Evolutionary conservation across 202 grass and related monocot genomes (phyloP), one percentile per base, ranked within the genome.

Genomic region (Brachypodium distachyon): DNA sequence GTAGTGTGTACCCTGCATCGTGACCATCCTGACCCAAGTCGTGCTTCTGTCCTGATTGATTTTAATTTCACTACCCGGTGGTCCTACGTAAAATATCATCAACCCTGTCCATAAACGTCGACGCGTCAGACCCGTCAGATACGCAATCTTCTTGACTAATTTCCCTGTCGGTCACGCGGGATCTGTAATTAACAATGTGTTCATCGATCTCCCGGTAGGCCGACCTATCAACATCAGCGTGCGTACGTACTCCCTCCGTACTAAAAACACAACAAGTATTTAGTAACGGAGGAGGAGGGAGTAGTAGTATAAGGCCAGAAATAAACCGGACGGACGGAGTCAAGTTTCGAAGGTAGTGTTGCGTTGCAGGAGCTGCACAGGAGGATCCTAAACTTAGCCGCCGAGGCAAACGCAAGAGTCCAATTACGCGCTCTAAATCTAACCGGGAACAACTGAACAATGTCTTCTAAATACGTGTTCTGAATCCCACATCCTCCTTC

Each of bases 401-500:
- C 27, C 41, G 17, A 22, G 10, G 26, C 51, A 72, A 56, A 64
- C 16, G n/a, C 56, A 16, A 5, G 48, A 73, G 74, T 60, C 27
- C 67, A 83, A 87, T 51, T 68, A 68, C 65, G 28, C 26, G 21
- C 74, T 37, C 52, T 29, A 57, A 16, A 1, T 2, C 0, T 43
- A 76, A 51, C 50, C 3, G 41, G 59, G 13, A 42, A 44, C 38
- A 47, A 12, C 25, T 67, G n/a, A n/a, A n/a, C n/a, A n/a, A n/a
- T n/a, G n/a, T n/a, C n/a, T n/a, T n/a, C n/a, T n/a, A n/a, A n/a
- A n/a, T n/a, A n/a, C n/a, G n/a, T n/a, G n/a, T n/a, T n/a, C n/a
- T n/a, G n/a, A n/a, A n/a, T n/a, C n/a, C n/a, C n/a, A n/a, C 76
- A 23, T 56, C 64, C 77, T 77, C 84, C 61, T 82, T 87, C 84